Evolutionary conservation across 1,139 yeast genomes (phyloP), one percentile per base, ranked within the genome.

Genomic region (Nakaseomyces nivariensis): DNA sequence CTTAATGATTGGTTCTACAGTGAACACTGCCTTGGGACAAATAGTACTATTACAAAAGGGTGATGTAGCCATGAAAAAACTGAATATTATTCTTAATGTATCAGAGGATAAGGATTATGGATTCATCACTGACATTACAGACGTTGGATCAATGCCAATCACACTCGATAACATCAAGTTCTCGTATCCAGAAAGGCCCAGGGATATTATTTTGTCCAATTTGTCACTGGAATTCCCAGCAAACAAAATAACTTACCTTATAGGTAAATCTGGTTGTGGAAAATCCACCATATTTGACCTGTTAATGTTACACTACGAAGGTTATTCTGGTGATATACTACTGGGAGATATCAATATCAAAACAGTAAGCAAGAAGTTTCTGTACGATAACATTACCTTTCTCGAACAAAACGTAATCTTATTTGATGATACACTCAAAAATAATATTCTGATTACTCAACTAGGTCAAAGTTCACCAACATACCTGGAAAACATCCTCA

Each of bases 201-300:
- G 72, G 4, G 59, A 60, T 0, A 52, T 56, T 4, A 78, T 78
- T 0, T 64, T 90, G 22, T 64, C 73, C 0, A 56, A 74, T 45
- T 69, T 84, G 1, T 61, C 67, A 22, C 54, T 85, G 41, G 56
- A 59, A 1, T 68, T 90, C 33, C 66, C 71, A 5, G 65, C 77
- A 0, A 75, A 77, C 1, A 58, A 70, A 38, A 62, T 78, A 22
- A 79, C 82, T 3, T 90, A 78, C 58, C 66, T 92, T 1, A 76
- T 92, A 46, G 98, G 98, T 0, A 74, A 75, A 53, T 88, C 97
- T 0, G 98, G 98, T 0, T 81, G 92, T 0, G 98, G 98, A 0
- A 92, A 92, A 63, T 88, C 97, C 0, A 85, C 97, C 0, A 55
- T 92, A 9, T 78, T 85, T 0, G 77, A 76, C 45, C 64, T 92